phyloP scores from a whole-genome alignment of 768 basidiomycete genomes.

The Trametopsis cervina region DNA sequence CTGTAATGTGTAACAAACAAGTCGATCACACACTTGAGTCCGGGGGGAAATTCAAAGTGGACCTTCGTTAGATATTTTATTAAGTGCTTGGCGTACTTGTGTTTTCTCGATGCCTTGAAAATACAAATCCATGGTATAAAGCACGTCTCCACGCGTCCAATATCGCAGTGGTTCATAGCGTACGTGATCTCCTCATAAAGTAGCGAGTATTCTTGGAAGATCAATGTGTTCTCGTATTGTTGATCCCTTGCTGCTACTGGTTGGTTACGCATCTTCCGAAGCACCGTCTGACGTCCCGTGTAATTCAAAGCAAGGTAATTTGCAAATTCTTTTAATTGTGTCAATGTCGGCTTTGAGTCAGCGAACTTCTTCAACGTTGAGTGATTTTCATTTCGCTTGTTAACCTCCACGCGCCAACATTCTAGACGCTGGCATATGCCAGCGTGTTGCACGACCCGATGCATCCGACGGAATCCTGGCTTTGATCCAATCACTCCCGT shows the following conservation, averaged over 20 bases:
- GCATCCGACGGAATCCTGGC: conserved; percentile 25
- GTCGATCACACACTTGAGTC: not conserved
- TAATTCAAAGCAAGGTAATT: conserved; percentile 11
- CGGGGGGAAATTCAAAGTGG: conserved; percentile 14
- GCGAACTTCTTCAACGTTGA: conserved; percentile 26
- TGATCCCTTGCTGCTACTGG: conserved; percentile 20
- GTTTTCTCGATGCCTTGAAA: conserved; percentile 26
- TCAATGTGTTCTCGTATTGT: conserved; percentile 27
- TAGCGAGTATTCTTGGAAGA: conserved; percentile 27
- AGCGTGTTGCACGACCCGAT: conserved; percentile 23
- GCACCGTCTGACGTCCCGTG: conserved; percentile 13
- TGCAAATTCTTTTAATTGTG: conserved; percentile 23
- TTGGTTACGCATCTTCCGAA: conserved; percentile 3
- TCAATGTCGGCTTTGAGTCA: conserved; percentile 21
- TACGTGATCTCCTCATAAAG: conserved; percentile 34
- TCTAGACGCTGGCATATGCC: conserved; percentile 8
- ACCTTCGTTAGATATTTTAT: conserved; percentile 19
- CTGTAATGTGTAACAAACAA: not conserved
- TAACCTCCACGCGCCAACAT: conserved; percentile 24
- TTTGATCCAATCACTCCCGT: conserved; percentile 18
- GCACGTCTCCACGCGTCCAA: conserved; percentile 25
- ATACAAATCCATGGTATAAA: conserved; percentile 24
- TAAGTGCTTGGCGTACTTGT: conserved; percentile 23
- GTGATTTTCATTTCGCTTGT: not conserved
- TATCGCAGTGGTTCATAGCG: conserved; percentile 25